Evolutionary conservation across 1,284 basidiomycete species (phyloP), one percentile per base, ranked within the genome.

Genomic region (Rugosomyces carneus): DNA sequence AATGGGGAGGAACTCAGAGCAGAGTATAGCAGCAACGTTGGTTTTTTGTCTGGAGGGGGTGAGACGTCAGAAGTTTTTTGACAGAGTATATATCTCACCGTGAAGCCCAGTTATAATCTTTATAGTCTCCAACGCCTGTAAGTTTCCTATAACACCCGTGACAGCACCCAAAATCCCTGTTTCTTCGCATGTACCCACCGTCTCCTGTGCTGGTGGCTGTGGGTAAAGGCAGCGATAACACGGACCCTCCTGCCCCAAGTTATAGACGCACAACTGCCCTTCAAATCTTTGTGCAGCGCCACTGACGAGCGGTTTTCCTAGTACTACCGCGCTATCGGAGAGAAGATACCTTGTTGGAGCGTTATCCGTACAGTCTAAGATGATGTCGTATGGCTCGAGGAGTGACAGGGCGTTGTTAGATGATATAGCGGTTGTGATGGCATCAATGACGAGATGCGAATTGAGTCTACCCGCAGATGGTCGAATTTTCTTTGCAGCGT

Each of bases 151-250:
- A 16, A 93, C 72, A 0, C 96, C 96, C 0, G 92, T 93, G 0
- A 97, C 86, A 0, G 78, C 81, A 0, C 95, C 95, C 35, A 98
- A 69, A 1, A 99, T 88, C 1, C 96, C 96, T 10, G 86, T 77
- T 60, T 98, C 94, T 54, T 89, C 90, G 57, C 96, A 99, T 10
- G 82, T 82, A 4, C 85, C 86, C 2, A 77, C 70, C 31, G 73
- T 74, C 49, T 80, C 78, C 34, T 71, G 73, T 2, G 78, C 75
- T 11, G 84, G 80, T 3, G 86, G 80, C 39, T 70, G 75, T 0
- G 95, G 94, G 65, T 95, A 98, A 21, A 99, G 67, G 60, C 96
- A 99, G 3, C 96, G 77, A 66, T 97, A 97, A 65, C 96, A 99
- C 0, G 94, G 93, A 0, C 93, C 87, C 11, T 76, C 65, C 16